Percentiles rank a stretch among this genome's conserved stretches.
Conservation (phyloP, 805 yeast genomes). For the Candida takata region DNA sequence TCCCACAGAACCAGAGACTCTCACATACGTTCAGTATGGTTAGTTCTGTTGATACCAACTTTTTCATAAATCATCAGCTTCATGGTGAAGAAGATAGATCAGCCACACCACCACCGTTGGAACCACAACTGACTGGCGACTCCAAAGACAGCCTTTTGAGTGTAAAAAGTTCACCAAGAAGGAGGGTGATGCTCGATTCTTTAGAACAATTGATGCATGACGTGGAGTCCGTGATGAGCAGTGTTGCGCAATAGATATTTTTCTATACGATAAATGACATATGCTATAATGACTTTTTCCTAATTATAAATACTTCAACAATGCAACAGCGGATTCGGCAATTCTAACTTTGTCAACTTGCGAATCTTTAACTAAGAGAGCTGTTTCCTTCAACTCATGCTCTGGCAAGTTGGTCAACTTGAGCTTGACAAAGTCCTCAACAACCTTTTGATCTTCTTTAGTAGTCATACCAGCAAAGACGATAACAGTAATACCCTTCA, state of each 20-base stretch:
- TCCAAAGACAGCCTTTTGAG: conserved; percentile 3
- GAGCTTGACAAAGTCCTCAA: conserved; percentile 27
- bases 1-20: conserved; percentile 1
- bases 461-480: conserved; percentile 30
- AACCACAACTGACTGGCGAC: background rate
- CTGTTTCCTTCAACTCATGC: conserved; percentile 28
- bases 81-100: conserved; percentile 3
- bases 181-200: conserved; percentile 16
- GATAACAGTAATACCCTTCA: conserved; percentile 30
- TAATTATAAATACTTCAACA: conserved; percentile 5
- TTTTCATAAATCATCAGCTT: conserved; percentile 12
- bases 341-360: conserved; percentile 13
- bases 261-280: background rate
- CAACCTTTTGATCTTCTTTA: conserved; percentile 21
- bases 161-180: conserved; percentile 6
- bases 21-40: conserved; percentile 9
- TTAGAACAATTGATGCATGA: conserved; percentile 19
- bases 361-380: conserved; percentile 6
- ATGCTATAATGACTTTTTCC: background rate
- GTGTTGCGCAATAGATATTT: background rate
- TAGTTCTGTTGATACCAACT: conserved; percentile 21
- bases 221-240: conserved; percentile 13
- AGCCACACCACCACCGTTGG: conserved; percentile 2
- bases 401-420: conserved; percentile 30
- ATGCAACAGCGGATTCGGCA: conserved; percentile 8